Percentiles rank a stretch among this genome's conserved stretches.
Evolutionary conservation across 441 rosid genomes (phyloP).

Genomic region (Bocquillonia castaneifolia): DNA sequence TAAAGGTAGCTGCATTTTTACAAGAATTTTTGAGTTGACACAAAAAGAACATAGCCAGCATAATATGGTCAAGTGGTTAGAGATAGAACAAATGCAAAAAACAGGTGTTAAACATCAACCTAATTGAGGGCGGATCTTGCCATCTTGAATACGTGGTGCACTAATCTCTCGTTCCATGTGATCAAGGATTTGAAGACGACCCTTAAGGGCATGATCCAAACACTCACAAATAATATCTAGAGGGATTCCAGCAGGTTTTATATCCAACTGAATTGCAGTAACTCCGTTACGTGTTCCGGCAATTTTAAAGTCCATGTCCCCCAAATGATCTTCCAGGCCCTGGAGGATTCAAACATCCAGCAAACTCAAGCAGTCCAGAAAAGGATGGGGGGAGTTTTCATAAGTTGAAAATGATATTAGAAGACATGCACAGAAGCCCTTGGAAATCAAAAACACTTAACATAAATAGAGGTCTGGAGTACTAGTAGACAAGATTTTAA

Average conservation of each 20-base stretch:
- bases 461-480: not conserved
- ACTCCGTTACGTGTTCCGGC: slow-evolving; percentile 89
- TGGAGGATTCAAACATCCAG: slow-evolving; percentile 29
- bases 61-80: not conserved
- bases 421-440: not conserved
- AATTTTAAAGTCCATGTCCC: slow-evolving; percentile 98
- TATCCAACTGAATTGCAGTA: slow-evolving; percentile 91
- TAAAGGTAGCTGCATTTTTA: slow-evolving; percentile 57
- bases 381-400: not conserved
- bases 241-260: slow-evolving; percentile 98
- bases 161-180: slow-evolving; percentile 79
- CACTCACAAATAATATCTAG: slow-evolving; percentile 84
- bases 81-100: slow-evolving; percentile 16
- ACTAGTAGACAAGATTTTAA: not conserved
- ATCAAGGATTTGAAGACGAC: slow-evolving; percentile 86
- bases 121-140: slow-evolving; percentile 56
- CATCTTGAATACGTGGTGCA: slow-evolving; percentile 61
- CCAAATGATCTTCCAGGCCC: slow-evolving; percentile 98
- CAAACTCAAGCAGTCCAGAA: slow-evolving; percentile 17
- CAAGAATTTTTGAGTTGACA: slow-evolving; percentile 22
- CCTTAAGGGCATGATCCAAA: slow-evolving; percentile 76
- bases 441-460: not conserved
- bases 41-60: slow-evolving; percentile 12
- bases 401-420: not conserved
- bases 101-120: slow-evolving; percentile 44